Evolutionary conservation across 768 basidiomycete genomes (phyloP).

Genomic region (Mycena pura): DNA sequence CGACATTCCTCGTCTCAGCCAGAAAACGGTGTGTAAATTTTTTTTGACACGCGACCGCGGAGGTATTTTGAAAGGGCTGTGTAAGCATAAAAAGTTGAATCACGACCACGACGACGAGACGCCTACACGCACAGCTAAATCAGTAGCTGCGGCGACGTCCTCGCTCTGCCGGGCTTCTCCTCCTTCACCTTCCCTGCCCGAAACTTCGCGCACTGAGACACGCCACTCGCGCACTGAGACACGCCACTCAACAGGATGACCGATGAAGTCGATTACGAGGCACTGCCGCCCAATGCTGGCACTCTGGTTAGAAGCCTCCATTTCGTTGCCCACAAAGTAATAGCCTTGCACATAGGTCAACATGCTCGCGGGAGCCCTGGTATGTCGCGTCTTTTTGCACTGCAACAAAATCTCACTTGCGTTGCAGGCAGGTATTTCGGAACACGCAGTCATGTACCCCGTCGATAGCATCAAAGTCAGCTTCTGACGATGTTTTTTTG

Average conservation of each 20-base stretch:
- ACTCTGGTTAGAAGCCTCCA: constrained; percentile 6
- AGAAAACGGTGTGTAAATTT: no score
- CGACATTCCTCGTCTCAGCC: no score
- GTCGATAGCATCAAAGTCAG: constrained; percentile 97
- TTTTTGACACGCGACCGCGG: no score
- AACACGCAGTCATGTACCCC: constrained; percentile 99
- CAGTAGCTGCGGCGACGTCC: no score
- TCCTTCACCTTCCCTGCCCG: background rate
- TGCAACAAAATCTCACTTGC: constrained; percentile 2
- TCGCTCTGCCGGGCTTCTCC: no score
- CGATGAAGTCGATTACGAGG: constrained; percentile 28
- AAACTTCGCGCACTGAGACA: background rate
- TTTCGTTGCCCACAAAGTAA: background rate
- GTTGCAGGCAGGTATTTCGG: constrained; percentile 92
- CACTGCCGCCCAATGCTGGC: constrained; percentile 26
- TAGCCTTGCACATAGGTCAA: constrained; percentile 69
- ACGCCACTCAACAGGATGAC: constrained; percentile 19
- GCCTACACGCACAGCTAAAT: no score
- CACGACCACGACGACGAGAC: no score
- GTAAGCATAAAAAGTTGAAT: no score
- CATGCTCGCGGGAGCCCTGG: constrained; percentile 96
- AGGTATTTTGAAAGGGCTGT: no score
- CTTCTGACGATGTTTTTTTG: constrained; percentile 11
- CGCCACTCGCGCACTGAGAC: constrained; percentile 7
- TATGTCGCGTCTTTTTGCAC: constrained; percentile 50